These are phyloP conservation scores for Candida railenensis DNA, from an alignment of 805 yeast genomes.

Conservation along the genomic window DNA sequence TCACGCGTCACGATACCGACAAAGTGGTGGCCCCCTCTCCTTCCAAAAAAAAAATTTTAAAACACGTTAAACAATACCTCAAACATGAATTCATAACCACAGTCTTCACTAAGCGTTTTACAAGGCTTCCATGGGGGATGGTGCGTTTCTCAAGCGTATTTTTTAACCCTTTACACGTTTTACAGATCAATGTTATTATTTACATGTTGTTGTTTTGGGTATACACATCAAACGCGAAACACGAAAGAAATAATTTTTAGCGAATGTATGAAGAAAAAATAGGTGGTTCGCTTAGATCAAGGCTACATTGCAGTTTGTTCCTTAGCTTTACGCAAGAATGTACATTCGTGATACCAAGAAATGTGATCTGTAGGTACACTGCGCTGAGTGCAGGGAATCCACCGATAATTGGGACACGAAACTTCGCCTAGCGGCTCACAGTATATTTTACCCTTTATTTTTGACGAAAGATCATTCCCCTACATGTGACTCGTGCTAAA, in stretches of 20 bases:
- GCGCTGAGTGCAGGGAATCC: not conserved
- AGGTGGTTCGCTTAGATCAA: not conserved
- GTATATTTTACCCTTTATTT: no score
- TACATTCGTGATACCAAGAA: not conserved
- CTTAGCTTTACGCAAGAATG: not conserved
- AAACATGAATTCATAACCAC: not conserved
- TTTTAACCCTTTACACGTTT: not conserved
- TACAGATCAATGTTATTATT: not conserved
- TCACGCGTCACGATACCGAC: not conserved
- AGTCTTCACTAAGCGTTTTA: not conserved
- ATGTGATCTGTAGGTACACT: not conserved
- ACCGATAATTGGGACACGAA: no score
- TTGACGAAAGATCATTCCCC: no score
- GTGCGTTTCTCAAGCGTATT: not conserved
- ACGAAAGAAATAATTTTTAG: not conserved
- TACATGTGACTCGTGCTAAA: no score
- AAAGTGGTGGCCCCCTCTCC: not conserved
- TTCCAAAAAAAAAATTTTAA: not conserved
- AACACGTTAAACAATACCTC: not conserved
- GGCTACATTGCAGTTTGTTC: not conserved
- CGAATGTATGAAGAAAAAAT: not conserved
- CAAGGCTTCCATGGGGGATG: no score
- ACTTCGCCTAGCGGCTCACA: no score
- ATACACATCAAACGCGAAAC: constrained; percentile 1
- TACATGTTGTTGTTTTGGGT: not conserved